phyloP scores from a whole-genome alignment of 2,329 filamentous ascomycete genomes.

The Chaetomium strumarium region DNA sequence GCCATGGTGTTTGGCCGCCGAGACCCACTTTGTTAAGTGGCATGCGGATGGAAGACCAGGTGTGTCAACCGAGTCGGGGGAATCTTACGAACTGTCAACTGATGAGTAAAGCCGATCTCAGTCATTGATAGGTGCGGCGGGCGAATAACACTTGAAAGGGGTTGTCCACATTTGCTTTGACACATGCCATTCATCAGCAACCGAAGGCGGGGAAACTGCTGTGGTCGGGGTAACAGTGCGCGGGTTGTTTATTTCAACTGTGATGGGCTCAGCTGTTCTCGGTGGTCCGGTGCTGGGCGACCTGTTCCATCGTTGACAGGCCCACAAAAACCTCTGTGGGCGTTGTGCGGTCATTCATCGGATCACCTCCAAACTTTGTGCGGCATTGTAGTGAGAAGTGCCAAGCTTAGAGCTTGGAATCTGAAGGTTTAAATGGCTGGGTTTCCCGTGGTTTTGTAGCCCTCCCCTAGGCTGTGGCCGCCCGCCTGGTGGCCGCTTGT shows the following conservation, averaged over 20 bases:
- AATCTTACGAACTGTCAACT: too few relatives aligned
- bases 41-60: too few relatives aligned
- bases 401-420: neutral
- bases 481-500: too few relatives aligned
- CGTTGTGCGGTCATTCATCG: too few relatives aligned
- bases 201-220: neutral
- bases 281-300: neutral
- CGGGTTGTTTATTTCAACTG: neutral
- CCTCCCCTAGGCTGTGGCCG: too few relatives aligned
- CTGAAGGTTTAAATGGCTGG: neutral
- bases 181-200: neutral
- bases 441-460: neutral
- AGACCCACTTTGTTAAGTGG: too few relatives aligned
- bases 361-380: too few relatives aligned
- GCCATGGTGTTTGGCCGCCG: neutral
- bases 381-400: too few relatives aligned
- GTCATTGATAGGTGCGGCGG: too few relatives aligned
- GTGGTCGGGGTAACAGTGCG: constrained; percentile 9
- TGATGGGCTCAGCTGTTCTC: neutral
- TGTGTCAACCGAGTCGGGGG: too few relatives aligned
- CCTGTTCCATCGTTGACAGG: constrained; percentile 3
- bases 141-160: too few relatives aligned
- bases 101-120: too few relatives aligned
- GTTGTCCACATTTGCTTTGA: neutral
- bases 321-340: neutral